These are phyloP conservation scores for Aureobasidium subglaciale DNA, from an alignment of 2,329 filamentous ascomycete genomes.

Conservation along the genomic window DNA sequence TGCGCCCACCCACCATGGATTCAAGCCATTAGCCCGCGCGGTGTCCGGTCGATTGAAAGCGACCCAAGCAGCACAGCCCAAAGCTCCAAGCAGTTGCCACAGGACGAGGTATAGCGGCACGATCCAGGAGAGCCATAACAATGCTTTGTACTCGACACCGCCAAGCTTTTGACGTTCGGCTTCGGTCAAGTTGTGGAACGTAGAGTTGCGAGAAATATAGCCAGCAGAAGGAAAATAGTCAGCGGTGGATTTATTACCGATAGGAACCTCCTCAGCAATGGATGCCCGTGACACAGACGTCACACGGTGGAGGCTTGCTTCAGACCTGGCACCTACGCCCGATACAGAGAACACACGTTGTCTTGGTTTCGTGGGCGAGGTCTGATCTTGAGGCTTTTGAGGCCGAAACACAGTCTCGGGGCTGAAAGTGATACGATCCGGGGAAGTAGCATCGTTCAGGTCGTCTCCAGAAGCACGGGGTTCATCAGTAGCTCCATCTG, in stretches of 20 bases:
- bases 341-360: conserved; percentile 7
- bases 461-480: background rate
- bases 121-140: conserved; percentile 51
- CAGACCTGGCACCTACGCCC: conserved; percentile 29
- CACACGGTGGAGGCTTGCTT: conserved; percentile 22
- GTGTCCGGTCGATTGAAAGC: conserved; percentile 43
- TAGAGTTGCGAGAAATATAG: conserved; percentile 44
- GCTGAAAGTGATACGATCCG: conserved; percentile 25
- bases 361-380: background rate
- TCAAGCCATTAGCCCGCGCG: conserved; percentile 50
- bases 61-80: conserved; percentile 58
- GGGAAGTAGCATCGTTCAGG: background rate
- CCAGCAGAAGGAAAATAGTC: conserved; percentile 16
- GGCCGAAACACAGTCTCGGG: conserved; percentile 23
- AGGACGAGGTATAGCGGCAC: conserved; percentile 55
- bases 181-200: conserved; percentile 47
- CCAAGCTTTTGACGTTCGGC: conserved; percentile 53
- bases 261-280: background rate
- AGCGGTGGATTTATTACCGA: conserved; percentile 3
- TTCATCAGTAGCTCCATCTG: background rate
- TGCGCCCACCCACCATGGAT: conserved; percentile 61
- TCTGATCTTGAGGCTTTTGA: background rate
- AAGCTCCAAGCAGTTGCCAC: conserved; percentile 52
- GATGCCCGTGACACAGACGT: conserved; percentile 2
- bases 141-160: conserved; percentile 57